A percentile compares a stretch with the other conserved stretches of the same genome.
Evolutionary conservation across 176 grass and related monocot genomes (phyloP).

Genomic region (Avena atlantica): DNA sequence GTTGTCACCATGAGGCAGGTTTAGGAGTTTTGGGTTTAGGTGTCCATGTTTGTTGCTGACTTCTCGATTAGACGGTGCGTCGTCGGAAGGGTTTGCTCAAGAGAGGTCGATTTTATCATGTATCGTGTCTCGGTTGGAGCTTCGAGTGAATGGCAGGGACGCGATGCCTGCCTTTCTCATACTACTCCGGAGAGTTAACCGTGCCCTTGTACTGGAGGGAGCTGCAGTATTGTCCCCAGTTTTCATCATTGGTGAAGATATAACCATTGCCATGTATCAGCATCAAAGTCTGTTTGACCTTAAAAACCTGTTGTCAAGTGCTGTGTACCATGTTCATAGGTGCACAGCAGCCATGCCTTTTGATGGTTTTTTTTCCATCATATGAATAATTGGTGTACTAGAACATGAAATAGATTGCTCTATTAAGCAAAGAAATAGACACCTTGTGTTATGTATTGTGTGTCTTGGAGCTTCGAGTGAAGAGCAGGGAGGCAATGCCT

Average conservation of each 20-base stretch:
- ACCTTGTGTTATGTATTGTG: not conserved
- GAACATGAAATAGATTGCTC: not conserved
- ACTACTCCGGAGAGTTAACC: slow-evolving; percentile 48
- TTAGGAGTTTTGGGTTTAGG: not conserved
- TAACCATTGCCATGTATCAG: slow-evolving; percentile 39
- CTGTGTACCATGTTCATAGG: not conserved
- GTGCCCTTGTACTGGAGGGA: slow-evolving; percentile 22
- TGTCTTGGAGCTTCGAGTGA: slow-evolving; percentile 60
- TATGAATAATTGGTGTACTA: not conserved
- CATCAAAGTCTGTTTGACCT: not conserved
- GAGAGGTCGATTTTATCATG: not conserved
- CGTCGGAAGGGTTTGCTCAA: not conserved
- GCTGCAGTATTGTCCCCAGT: not conserved
- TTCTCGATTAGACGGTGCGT: not conserved
- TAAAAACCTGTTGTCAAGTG: not conserved
- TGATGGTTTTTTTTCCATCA: not conserved
- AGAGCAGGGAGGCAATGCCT: slow-evolving; percentile 52
- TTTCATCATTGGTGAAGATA: slow-evolving; percentile 36
- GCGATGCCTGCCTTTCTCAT: slow-evolving; percentile 61
- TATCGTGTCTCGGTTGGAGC: slow-evolving; percentile 17
- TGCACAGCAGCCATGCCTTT: not conserved
- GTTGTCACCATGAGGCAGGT: not conserved
- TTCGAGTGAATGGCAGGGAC: slow-evolving; percentile 59
- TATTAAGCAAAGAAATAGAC: not conserved
- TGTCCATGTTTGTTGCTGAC: not conserved